phyloP scores from a whole-genome alignment of 257 asterid genomes.

The Ligustrum vulgare region DNA sequence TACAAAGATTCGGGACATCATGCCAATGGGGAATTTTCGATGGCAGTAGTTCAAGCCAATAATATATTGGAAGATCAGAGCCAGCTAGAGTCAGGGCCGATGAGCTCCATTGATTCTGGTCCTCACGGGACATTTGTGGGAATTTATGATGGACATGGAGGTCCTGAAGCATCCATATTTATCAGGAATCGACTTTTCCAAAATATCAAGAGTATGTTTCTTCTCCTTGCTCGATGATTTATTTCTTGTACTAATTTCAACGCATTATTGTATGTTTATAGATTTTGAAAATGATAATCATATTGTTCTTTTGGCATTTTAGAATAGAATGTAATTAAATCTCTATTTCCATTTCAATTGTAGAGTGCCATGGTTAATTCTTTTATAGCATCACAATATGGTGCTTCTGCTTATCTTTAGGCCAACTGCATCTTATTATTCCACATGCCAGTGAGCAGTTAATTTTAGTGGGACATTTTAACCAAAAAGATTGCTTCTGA shows the following conservation, averaged over 20 bases:
- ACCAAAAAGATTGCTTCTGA: no score
- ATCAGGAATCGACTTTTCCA: slow-evolving; percentile 57
- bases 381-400: background rate
- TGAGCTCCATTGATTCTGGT: slow-evolving; percentile 59
- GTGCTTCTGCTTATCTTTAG: slow-evolving; percentile 16
- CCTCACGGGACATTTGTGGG: slow-evolving; percentile 87
- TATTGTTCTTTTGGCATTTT: slow-evolving; percentile 5
- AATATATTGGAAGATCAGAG: slow-evolving; percentile 69
- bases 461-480: background rate
- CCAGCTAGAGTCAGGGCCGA: slow-evolving; percentile 80
- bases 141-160: slow-evolving; percentile 88
- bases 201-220: slow-evolving; percentile 65
- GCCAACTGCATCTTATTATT: slow-evolving; percentile 9
- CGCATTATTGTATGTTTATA: background rate
- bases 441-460: slow-evolving; percentile 2
- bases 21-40: slow-evolving; percentile 73
- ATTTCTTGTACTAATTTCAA: background rate
- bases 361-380: background rate
- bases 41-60: slow-evolving; percentile 88
- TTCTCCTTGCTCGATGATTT: background rate
- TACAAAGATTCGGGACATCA: slow-evolving; percentile 69
- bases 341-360: background rate
- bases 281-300: background rate
- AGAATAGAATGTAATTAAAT: slow-evolving; percentile 19
- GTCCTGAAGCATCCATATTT: slow-evolving; percentile 76